A percentile compares a stretch with the other conserved stretches of the same genome.
Conservation (phyloP, 495 filamentous ascomycete genomes). For the Haplographium delicatum region DNA sequence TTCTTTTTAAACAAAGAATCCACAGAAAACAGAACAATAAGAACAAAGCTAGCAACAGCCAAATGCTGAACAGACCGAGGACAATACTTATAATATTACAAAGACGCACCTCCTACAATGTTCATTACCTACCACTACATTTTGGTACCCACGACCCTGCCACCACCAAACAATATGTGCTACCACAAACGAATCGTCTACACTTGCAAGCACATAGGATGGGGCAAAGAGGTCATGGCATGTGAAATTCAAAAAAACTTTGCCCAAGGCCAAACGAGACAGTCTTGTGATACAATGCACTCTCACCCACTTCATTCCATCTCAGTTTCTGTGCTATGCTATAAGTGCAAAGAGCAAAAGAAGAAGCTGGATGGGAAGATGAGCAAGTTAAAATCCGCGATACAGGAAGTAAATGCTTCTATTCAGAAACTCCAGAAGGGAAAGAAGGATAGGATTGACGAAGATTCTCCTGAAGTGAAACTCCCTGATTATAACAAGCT, state of each 20-base stretch:
- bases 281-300: slow-evolving; percentile 1
- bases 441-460: no score
- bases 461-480: no score
- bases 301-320: slow-evolving; percentile 5
- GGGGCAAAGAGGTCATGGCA: background rate
- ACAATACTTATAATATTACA: background rate
- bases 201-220: background rate
- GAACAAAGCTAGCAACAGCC: background rate
- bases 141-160: background rate
- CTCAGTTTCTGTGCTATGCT: background rate
- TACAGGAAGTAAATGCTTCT: background rate
- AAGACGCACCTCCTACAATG: no score
- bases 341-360: background rate
- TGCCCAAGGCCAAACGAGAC: background rate
- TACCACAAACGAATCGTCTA: background rate
- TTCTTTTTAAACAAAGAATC: no score
- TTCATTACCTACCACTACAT: background rate
- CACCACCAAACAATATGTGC: background rate
- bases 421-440: background rate
- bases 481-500: no score
- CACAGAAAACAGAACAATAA: background rate
- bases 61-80: background rate
- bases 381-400: background rate
- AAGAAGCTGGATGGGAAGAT: background rate
- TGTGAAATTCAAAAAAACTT: background rate